A percentile compares a stretch with the other conserved stretches of the same genome.
Evolutionary conservation across 257 asterid genomes (phyloP).

Genomic region (Nicotiana sylvestris): DNA sequence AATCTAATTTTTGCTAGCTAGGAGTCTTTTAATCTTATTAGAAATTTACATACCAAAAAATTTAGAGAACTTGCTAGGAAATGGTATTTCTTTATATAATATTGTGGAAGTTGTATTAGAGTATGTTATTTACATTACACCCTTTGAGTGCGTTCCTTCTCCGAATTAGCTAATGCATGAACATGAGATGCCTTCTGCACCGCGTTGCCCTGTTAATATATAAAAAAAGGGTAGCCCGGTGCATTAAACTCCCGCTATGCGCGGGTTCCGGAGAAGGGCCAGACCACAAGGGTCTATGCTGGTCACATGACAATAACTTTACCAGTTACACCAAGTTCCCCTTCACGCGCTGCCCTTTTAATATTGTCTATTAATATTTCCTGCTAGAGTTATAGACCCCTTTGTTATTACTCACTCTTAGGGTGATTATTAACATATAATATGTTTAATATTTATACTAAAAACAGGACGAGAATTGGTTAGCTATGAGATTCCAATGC

Average conservation of each 20-base stretch:
- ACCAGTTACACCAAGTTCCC: too few species aligned
- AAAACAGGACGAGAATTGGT: conserved; percentile 57
- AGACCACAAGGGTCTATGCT: too few species aligned
- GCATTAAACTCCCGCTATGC: too few species aligned
- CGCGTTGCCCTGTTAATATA: too few species aligned
- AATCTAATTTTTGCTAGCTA: not conserved
- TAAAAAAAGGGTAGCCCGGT: too few species aligned
- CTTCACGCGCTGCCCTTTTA: too few species aligned
- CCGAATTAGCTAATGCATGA: too few species aligned
- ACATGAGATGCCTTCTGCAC: too few species aligned
- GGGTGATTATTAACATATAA: not conserved
- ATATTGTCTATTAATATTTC: not conserved
- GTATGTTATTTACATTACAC: accelerated
- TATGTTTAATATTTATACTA: not conserved
- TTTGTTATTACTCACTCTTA: not conserved
- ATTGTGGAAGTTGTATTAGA: too few species aligned
- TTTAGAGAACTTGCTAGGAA: not conserved
- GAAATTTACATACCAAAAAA: not conserved
- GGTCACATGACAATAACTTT: too few species aligned
- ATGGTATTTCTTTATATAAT: not conserved
- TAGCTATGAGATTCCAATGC: conserved; percentile 66
- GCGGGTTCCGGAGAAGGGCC: accelerated
- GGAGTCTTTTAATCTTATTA: not conserved
- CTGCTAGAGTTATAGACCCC: not conserved
- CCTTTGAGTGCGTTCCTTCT: too few species aligned